Conservation (phyloP, 2,329 filamentous ascomycete species). For the Colletotrichum eremochloae region DNA sequence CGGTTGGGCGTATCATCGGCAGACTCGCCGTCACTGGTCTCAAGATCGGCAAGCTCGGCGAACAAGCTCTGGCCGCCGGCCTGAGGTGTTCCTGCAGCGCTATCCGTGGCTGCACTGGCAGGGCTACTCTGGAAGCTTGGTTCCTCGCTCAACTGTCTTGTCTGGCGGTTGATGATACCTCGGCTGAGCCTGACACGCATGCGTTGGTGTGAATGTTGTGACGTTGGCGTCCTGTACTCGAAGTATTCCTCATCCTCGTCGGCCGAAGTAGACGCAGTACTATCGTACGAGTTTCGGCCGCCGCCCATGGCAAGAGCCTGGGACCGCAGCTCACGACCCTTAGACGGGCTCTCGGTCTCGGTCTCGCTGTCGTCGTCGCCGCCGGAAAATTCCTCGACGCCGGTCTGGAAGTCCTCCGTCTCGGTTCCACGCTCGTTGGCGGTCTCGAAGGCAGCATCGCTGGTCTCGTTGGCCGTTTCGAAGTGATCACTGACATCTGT, state of each 20-base stretch:
- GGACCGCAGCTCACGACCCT: slow-evolving; percentile 58
- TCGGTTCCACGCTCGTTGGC: slow-evolving; percentile 86
- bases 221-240: slow-evolving; percentile 70
- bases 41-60: slow-evolving; percentile 88
- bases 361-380: slow-evolving; percentile 82
- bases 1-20: slow-evolving; percentile 68
- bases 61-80: slow-evolving; percentile 82
- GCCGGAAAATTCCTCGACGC: slow-evolving; percentile 82
- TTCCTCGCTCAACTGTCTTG: slow-evolving; percentile 73
- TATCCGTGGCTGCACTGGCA: slow-evolving; percentile 66
- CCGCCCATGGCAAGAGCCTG: slow-evolving; percentile 58
- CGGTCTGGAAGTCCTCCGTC: slow-evolving; percentile 95
- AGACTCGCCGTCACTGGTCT: slow-evolving; percentile 80
- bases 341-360: slow-evolving; percentile 80
- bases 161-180: slow-evolving; percentile 69
- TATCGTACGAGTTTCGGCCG: slow-evolving; percentile 80
- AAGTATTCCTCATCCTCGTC: slow-evolving; percentile 72
- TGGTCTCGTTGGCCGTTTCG: slow-evolving; percentile 84
- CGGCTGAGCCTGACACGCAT: slow-evolving; percentile 81
- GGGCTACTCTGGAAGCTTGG: slow-evolving; percentile 70
- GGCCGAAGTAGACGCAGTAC: slow-evolving; percentile 88
- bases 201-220: slow-evolving; percentile 72
- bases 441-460: slow-evolving; percentile 74
- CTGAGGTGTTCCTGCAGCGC: slow-evolving; percentile 63
- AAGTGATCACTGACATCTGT: slow-evolving; percentile 76